Percentiles rank a stretch among this genome's conserved stretches.
phyloP scores from a whole-genome alignment of 495 filamentous ascomycete species.

The Astrocystis sublimbata region DNA sequence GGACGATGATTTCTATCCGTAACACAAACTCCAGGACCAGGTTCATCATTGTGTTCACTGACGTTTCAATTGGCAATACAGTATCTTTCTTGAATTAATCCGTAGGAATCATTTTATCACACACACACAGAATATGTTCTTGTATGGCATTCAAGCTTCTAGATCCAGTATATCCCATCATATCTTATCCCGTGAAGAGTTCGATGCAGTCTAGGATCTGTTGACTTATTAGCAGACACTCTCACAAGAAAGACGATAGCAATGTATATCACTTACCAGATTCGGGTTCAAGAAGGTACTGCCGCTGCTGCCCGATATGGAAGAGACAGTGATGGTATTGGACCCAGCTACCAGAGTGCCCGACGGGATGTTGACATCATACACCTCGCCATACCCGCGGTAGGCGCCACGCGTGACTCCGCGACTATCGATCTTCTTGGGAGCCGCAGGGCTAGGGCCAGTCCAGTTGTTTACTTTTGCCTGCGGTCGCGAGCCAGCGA shows the following conservation, averaged over 20 bases:
- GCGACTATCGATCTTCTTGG: conserved; percentile 62
- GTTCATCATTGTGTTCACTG: too few relatives aligned
- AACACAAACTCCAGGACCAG: too few relatives aligned
- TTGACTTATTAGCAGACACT: background rate
- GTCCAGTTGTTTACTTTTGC: conserved; percentile 54
- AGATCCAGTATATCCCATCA: background rate
- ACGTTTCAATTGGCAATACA: too few relatives aligned
- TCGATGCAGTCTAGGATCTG: conserved; percentile 61
- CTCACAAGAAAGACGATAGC: too few relatives aligned
- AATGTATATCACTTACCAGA: conserved; percentile 49
- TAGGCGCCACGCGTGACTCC: conserved; percentile 68
- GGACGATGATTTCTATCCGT: too few relatives aligned
- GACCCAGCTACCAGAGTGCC: conserved; percentile 57
- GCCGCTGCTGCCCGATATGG: conserved; percentile 60
- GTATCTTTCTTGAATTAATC: too few relatives aligned
- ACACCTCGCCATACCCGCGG: conserved; percentile 61
- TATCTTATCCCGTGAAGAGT: conserved; percentile 37
- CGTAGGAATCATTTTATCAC: too few relatives aligned
- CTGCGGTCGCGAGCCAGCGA: conserved; percentile 55
- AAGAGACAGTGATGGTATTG: conserved; percentile 65
- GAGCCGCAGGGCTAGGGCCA: conserved; percentile 51
- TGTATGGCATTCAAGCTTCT: background rate
- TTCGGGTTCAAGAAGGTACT: conserved; percentile 58
- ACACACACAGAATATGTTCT: background rate
- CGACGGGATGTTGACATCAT: conserved; percentile 55